Conservation (phyloP, 2,329 filamentous ascomycete species). For the Claviceps africana region DNA sequence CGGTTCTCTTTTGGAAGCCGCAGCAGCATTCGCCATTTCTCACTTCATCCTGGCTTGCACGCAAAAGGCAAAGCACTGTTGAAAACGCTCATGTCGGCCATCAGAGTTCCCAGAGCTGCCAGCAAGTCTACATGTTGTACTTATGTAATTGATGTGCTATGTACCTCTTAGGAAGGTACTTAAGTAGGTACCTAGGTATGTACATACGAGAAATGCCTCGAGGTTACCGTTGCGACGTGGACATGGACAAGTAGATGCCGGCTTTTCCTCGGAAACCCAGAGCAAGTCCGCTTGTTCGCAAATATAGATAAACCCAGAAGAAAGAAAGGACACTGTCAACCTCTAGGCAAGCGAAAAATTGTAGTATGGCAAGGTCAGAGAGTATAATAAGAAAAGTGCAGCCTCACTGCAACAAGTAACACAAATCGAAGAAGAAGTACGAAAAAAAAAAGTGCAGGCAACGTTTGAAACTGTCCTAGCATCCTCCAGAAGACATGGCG, state of each 20-base stretch:
- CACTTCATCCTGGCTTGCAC: background rate
- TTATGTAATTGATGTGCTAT: too few relatives aligned
- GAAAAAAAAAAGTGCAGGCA: background rate
- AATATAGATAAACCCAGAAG: slow-evolving; percentile 17
- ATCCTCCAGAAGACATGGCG: background rate
- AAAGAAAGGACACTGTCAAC: slow-evolving; percentile 13
- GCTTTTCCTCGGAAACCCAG: slow-evolving; percentile 14
- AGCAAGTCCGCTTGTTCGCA: slow-evolving; percentile 21
- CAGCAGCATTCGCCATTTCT: background rate
- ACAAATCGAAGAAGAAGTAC: background rate
- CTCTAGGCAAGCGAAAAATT: slow-evolving; percentile 18
- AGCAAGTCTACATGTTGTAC: slow-evolving; percentile 21
- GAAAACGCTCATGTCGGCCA: background rate
- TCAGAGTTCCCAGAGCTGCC: slow-evolving; percentile 12
- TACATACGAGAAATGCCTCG: slow-evolving; percentile 12
- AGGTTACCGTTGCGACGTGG: background rate
- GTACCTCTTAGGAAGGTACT: too few relatives aligned
- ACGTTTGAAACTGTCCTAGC: slow-evolving; percentile 7
- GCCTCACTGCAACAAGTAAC: background rate
- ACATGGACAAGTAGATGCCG: slow-evolving; percentile 1
- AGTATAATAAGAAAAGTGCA: background rate
- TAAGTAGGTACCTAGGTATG: too few relatives aligned
- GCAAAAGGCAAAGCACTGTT: background rate
- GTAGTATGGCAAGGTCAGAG: background rate
- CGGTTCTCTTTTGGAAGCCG: background rate